Percentiles rank a stretch among this genome's conserved stretches.
These are phyloP conservation scores for Physaria fendleri DNA, from an alignment of 345 rosid genomes.

Conservation along the genomic window DNA sequence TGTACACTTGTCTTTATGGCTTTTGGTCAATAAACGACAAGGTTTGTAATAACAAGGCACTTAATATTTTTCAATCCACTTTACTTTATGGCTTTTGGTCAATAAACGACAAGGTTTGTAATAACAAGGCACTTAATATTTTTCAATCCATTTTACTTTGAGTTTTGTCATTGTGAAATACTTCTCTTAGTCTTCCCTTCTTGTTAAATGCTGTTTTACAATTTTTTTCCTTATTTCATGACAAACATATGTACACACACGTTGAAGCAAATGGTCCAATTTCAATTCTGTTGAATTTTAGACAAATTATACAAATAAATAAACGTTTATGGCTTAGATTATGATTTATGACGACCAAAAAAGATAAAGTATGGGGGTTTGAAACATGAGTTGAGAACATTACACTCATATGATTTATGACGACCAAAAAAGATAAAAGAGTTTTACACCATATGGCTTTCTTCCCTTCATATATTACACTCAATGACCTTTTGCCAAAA, in stretches of 20 bases:
- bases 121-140: not conserved
- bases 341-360: too few species aligned
- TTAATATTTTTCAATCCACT: too few species aligned
- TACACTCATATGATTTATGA: too few species aligned
- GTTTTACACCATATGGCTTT: too few species aligned
- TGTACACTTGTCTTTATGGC: slow-evolving; percentile 20
- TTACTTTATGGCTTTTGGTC: slow-evolving; percentile 24
- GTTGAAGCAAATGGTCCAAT: not conserved
- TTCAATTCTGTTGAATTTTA: not conserved
- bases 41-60: not conserved
- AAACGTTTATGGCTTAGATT: not conserved
- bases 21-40: slow-evolving; percentile 25
- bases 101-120: slow-evolving; percentile 13
- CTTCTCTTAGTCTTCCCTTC: slow-evolving; percentile 13
- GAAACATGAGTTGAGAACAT: too few species aligned
- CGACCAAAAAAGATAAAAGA: too few species aligned
- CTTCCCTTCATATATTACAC: too few species aligned
- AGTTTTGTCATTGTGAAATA: too few species aligned
- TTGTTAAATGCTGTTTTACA: slow-evolving; percentile 1
- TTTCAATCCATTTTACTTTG: slow-evolving; percentile 17
- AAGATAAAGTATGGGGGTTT: not conserved
- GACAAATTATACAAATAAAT: not conserved
- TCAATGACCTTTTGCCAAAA: too few species aligned
- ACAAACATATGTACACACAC: not conserved
- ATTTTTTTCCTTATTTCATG: not conserved